Base-by-base conservation (phyloP, 2,329 filamentous ascomycete species). In the Huntiella moniliformis region DNA sequence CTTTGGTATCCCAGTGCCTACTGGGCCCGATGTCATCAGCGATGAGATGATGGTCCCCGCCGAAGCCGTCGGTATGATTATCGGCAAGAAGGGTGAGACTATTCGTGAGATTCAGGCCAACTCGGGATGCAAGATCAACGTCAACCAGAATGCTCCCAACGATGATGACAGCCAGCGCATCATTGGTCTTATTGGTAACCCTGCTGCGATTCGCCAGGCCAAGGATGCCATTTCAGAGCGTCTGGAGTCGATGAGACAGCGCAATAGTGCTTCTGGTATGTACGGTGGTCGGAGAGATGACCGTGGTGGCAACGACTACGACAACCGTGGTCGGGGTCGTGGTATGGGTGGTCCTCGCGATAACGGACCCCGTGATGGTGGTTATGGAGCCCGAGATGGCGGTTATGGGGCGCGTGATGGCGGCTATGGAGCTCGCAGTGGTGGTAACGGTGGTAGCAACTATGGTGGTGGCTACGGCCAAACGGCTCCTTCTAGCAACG, bases 51-150 rank as follows among this genome's bases (percentile, higher is more conserved):
- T 76, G 53, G 85, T 94, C 7, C 86, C 86, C 10, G 88, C 85
- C 16, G 86, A 94, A 58, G 82, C 86, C 4, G 86, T 94, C 46
- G 86, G 86, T 50, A 94, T 94, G 86, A 93, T 94, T 53, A 94
- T 94, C 51, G 86, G 87, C 52, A 93, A 93, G 67, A 82, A 84
- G 47, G 86, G 86, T 52, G 86, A 94, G 64, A 92, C 86, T 0
- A 94, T 94, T 58, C 85, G 87, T 53, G 84, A 93, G 54, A 92
- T 94, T 79, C 86, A 94, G 61, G 80, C 77, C 56, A 72, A 67
- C 31, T 91, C 84, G 4, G 82, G 83, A 39, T 94, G 87, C 71
- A 93, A 93, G 66, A 93, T 94, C 67, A 94, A 94, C 56, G 86
- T 94, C 18, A 82, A 83, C 31, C 82, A 83, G 55, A 79, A 77